A percentile compares a stretch with the other conserved stretches of the same genome.
phyloP scores from a whole-genome alignment of 2,329 filamentous ascomycete species.

The Fusarium fujikuroi region DNA sequence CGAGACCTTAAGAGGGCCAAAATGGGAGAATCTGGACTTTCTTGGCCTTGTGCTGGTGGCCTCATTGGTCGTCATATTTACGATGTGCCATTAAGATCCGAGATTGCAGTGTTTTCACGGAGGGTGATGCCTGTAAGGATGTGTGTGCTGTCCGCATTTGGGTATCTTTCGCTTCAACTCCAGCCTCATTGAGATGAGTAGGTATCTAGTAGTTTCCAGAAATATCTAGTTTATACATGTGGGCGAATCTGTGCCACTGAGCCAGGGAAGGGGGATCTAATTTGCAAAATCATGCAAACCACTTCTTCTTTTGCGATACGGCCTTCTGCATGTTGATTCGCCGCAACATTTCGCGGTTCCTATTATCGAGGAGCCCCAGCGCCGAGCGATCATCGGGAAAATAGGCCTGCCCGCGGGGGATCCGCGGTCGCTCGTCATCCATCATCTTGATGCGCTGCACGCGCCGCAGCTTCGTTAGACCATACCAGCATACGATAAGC shows the following conservation, averaged over 20 bases:
- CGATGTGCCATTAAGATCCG: slow-evolving; percentile 6
- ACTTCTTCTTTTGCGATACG: slow-evolving; percentile 50
- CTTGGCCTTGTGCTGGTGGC: neutral
- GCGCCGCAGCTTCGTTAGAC: slow-evolving; percentile 82
- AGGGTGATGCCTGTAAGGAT: slow-evolving; percentile 10
- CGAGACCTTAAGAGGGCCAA: slow-evolving; percentile 10
- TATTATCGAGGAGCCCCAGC: slow-evolving; percentile 62
- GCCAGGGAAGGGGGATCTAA: slow-evolving; percentile 29
- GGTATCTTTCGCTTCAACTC: slow-evolving; percentile 34
- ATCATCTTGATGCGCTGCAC: slow-evolving; percentile 92
- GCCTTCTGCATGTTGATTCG: slow-evolving; percentile 62
- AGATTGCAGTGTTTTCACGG: neutral
- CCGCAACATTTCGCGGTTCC: slow-evolving; percentile 65
- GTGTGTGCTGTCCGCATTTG: slow-evolving; percentile 32
- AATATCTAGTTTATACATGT: slow-evolving; percentile 36
- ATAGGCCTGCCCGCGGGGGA: slow-evolving; percentile 55
- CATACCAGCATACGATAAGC: slow-evolving; percentile 82
- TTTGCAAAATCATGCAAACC: slow-evolving; percentile 30
- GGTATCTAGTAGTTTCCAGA: slow-evolving; percentile 34
- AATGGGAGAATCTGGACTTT: neutral
- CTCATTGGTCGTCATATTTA: slow-evolving; percentile 16
- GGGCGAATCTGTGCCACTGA: slow-evolving; percentile 22
- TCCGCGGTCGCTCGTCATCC: slow-evolving; percentile 53
- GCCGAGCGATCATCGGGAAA: slow-evolving; percentile 51
- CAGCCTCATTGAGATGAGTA: slow-evolving; percentile 45